Evolutionary conservation across 169 alveolate genomes (phyloP), one percentile per base, ranked within the genome.

Genomic region (Ichthyophthirius multifiliis): DNA sequence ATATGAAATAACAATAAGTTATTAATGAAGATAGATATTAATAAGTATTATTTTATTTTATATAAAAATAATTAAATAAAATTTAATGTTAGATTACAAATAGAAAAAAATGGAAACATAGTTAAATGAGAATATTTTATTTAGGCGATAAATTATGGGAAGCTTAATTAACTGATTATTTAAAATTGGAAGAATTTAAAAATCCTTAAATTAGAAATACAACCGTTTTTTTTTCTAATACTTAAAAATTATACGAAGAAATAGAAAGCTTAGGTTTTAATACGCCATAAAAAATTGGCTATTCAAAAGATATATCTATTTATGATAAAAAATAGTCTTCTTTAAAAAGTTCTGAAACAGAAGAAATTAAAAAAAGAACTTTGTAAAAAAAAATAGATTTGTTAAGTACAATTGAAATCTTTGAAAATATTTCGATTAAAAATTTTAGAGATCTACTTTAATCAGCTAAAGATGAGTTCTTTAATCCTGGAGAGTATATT

Each of bases 401-500:
- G 23, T 9, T 67, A 9, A 37, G 77, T 18, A 67, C 48, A 1
- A 39, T 67, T 4, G 77, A 67, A 67, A 67, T 67, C 3, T 67
- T 67, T 9, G 77, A 67, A 37, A 67, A 44, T 39, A 67, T 67
- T 3, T 67, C 77, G 6, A 67, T 67, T 12, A 67, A 67, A 41
- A 67, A 67, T 9, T 67, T 67, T 41, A 67, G 77, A 37, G 77
- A 67, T 67, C 32, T 67, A 12, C 77, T 67, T 16, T 39, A 67
- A 15, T 13, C 37, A 37, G 62, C 77, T 5, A 67, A 67, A 67
- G 77, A 67, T 18, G 77, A 67, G 31, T 67, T 37, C 30, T 67
- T 18, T 39, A 39, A 67, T 37, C 48, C 48, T 5, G 77, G 77
- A 6, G 77, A 67, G 30, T 67, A 67, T 67, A 44, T 67, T 35